phyloP scores from a whole-genome alignment of 179 eudicot genomes.

The Corrigiola litoralis region DNA sequence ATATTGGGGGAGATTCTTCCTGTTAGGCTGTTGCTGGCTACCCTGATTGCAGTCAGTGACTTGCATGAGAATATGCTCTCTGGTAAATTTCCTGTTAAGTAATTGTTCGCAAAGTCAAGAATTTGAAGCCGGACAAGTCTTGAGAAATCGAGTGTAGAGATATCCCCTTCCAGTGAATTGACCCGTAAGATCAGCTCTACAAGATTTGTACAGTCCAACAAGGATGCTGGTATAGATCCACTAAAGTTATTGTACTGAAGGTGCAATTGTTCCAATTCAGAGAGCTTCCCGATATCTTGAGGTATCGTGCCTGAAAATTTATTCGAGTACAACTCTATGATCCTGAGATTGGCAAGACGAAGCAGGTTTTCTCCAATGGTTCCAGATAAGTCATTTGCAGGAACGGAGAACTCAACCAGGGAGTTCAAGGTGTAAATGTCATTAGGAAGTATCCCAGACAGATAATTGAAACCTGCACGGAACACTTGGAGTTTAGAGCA shows the following conservation, averaged over 20 bases:
- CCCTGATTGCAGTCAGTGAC: constrained; percentile 60
- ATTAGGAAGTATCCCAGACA: constrained; percentile 49
- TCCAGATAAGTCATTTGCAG: constrained; percentile 57
- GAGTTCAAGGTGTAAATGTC: constrained; percentile 40
- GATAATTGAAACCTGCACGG: constrained; percentile 57
- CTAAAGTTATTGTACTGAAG: constrained; percentile 59
- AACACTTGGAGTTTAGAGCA: constrained; percentile 49
- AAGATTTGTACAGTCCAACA: constrained; percentile 59
- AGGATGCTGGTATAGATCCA: constrained; percentile 62
- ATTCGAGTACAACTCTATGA: constrained; percentile 50
- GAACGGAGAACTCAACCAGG: constrained; percentile 48
- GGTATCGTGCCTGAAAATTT: constrained; percentile 51
- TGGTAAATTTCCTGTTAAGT: constrained; percentile 59
- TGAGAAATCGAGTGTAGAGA: constrained; percentile 63
- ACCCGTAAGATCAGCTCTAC: constrained; percentile 49
- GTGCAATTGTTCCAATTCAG: constrained; percentile 43
- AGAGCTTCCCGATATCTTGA: constrained; percentile 48
- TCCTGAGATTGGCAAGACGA: constrained; percentile 41
- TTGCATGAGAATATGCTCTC: constrained; percentile 58
- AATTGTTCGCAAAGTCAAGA: constrained; percentile 75
- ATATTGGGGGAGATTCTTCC: constrained; percentile 59
- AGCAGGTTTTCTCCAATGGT: constrained; percentile 28
- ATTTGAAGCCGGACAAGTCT: constrained; percentile 36
- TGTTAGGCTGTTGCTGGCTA: constrained; percentile 48
- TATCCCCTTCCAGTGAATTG: constrained; percentile 56